phyloP scores from a whole-genome alignment of 2,329 filamentous ascomycete genomes.

The Fusarium albidum region DNA sequence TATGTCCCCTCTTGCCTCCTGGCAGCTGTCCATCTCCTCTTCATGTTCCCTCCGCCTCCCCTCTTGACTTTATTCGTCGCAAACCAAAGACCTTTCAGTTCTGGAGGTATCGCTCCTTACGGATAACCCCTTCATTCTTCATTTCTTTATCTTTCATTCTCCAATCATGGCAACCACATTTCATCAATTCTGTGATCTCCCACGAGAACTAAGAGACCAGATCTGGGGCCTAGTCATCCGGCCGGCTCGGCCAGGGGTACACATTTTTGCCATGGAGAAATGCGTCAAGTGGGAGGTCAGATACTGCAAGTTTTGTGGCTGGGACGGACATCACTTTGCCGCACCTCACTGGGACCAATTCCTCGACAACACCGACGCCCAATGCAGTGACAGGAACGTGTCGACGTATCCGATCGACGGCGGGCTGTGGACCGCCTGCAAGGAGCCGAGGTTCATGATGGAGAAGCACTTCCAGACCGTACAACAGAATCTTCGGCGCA shows the following conservation, averaged over 20 bases:
- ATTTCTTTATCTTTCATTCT: too few relatives aligned
- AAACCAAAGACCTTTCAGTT: too few relatives aligned
- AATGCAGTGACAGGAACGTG: background rate
- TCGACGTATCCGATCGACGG: slow-evolving; percentile 18
- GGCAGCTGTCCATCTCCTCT: too few relatives aligned
- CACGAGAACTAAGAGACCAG: slow-evolving; percentile 5
- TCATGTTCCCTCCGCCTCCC: too few relatives aligned
- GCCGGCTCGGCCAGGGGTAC: background rate
- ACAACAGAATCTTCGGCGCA: background rate
- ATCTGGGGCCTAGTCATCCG: slow-evolving; percentile 11
- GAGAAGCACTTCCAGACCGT: background rate
- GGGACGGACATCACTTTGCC: background rate
- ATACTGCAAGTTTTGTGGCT: too few relatives aligned
- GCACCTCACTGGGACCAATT: background rate
- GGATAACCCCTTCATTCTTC: too few relatives aligned
- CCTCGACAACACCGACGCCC: background rate
- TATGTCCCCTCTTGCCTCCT: too few relatives aligned
- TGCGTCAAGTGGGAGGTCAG: too few relatives aligned
- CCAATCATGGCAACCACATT: slow-evolving; percentile 12
- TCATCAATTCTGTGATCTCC: background rate
- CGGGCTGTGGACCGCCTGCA: slow-evolving; percentile 16
- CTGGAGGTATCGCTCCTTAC: too few relatives aligned
- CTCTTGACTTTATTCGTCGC: too few relatives aligned
- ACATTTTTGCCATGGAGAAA: slow-evolving; percentile 2
- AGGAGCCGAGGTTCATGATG: slow-evolving; percentile 12